These are phyloP conservation scores for Lentinus polychrous DNA, from an alignment of 1,284 basidiomycete genomes.

Conservation along the genomic window DNA sequence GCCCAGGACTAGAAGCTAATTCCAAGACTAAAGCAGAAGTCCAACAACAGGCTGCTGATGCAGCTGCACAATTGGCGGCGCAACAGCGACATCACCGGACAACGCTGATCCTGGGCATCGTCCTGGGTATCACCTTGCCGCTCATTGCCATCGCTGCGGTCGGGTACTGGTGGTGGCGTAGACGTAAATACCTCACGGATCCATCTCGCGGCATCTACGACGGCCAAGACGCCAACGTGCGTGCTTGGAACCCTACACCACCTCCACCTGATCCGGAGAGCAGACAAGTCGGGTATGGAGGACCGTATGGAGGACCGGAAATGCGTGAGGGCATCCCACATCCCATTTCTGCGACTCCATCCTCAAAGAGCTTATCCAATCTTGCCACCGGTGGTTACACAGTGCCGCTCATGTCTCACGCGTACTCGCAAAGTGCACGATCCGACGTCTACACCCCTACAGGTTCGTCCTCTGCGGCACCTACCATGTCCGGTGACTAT, in stretches of 20 bases:
- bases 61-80: constrained; percentile 4
- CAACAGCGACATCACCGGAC: constrained; percentile 12
- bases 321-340: constrained; percentile 14
- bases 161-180: constrained; percentile 16
- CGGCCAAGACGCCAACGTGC: constrained; percentile 15
- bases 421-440: not conserved
- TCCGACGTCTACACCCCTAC: not conserved
- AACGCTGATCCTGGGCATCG: constrained; percentile 15
- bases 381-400: not conserved
- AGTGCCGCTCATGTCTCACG: not conserved
- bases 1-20: constrained; percentile 12
- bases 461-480: not conserved
- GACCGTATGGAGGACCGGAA: constrained; percentile 3
- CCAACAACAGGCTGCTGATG: constrained; percentile 10
- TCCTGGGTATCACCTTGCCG: constrained; percentile 20
- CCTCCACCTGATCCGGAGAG: not conserved
- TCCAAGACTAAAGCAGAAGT: constrained; percentile 16
- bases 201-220: constrained; percentile 9
- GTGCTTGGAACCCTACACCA: constrained; percentile 11
- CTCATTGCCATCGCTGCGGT: constrained; percentile 13
- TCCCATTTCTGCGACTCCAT: not conserved
- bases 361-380: not conserved
- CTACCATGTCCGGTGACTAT: not conserved
- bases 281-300: not conserved
- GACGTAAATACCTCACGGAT: not conserved